phyloP scores from a whole-genome alignment of 1,284 basidiomycete genomes.

The Pseudozyma hubeiensis region DNA sequence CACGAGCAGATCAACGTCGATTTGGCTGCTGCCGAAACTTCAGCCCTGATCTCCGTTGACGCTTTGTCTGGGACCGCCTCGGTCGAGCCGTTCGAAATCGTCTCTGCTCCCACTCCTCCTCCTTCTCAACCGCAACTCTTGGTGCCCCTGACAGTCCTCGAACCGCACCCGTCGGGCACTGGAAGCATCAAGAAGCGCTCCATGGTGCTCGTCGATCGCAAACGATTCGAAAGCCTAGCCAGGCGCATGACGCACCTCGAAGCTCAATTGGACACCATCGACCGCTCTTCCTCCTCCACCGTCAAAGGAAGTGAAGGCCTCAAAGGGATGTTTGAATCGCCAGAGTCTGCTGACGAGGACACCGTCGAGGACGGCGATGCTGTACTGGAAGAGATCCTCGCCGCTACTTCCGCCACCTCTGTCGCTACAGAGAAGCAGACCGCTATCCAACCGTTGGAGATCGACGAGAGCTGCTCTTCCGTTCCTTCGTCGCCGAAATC shows the following conservation, averaged over 20 bases:
- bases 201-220: conserved; percentile 61
- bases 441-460: neutral
- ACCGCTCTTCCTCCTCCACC: neutral
- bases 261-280: conserved; percentile 25
- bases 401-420: neutral
- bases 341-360: neutral
- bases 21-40: neutral
- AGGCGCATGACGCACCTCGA: conserved; percentile 54
- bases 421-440: neutral
- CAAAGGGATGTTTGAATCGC: conserved; percentile 19
- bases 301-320: conserved; percentile 5
- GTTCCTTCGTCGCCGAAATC: neutral
- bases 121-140: conserved; percentile 21
- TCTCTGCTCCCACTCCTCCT: neutral
- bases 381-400: conserved; percentile 17
- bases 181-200: conserved; percentile 57
- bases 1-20: neutral
- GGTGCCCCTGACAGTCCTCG: conserved; percentile 52
- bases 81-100: neutral
- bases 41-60: neutral
- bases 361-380: conserved; percentile 3
- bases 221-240: conserved; percentile 58
- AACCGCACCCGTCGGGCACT: conserved; percentile 53
- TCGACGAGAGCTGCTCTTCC: neutral
- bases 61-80: neutral